Evolutionary conservation across 306 rosid species (phyloP), one percentile per base, ranked within the genome.

Genomic region (apple (Malus domestica)): DNA sequence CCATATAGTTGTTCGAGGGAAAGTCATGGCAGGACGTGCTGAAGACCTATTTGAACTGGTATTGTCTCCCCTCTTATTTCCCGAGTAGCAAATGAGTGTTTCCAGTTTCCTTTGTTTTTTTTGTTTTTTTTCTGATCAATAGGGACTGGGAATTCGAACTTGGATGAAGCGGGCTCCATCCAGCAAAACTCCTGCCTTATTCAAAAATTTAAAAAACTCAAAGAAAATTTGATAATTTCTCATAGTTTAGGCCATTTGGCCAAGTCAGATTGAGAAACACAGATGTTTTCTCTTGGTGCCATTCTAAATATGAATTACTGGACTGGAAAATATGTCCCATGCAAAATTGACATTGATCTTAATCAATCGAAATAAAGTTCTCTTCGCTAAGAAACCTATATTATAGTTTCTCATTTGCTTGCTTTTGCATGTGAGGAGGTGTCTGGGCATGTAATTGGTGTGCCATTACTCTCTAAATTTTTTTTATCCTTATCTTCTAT

Each of bases 21-120:
- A 95, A 87, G 95, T 97, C 83, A 95, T 92, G 97, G 87, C 91
- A 83, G 96, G 92, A 70, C 85, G 85, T 74, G 88, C 88, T 76
- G 98, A 89, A 74, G 98, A 95, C 83, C 91, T 95, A 79, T 95
- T 84, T 77, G 73, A 90, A 80, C 90, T 92, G 97, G 97, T 95
- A 89, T 71, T 18, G 66, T 55, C 8, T 13, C 14, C 13, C 10
- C 2, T 5, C 11, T 51, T 27, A 80, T 75, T n/a, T 49, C 62
- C 42, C 66, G 19, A 12, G 44, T 80, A 5, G 74, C 22, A 75
- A 30, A 70, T 52, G 65, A 35, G 9, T n/a, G 8, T 58, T 64
- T 42, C 12, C 8, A 12, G 22, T 35, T 15, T 38, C 46, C 20
- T 52, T 51, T 35, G 40, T 6, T 5, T 6, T 35, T 35, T 23